These are phyloP conservation scores for Quercus lobata DNA, from an alignment of 331 rosid species.

Conservation along the genomic window DNA sequence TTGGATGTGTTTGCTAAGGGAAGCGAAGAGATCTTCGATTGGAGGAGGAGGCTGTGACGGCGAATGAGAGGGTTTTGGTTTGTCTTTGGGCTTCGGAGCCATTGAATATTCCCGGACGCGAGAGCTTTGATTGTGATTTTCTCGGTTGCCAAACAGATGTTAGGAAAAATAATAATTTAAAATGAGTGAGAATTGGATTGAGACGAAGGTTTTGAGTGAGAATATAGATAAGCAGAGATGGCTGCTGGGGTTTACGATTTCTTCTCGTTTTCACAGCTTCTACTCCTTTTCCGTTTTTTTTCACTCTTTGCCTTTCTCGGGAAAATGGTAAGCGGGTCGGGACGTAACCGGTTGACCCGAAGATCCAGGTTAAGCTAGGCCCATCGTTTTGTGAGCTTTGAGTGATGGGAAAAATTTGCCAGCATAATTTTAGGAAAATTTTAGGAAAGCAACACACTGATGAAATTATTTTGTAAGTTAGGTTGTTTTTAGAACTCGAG, in stretches of 20 bases:
- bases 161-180: neutral
- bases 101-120: conserved; percentile 16
- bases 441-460: no score
- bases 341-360: no score
- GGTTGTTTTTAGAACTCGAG: no score
- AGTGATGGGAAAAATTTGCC: no score
- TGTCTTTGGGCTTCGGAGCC: conserved; percentile 85
- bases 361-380: no score
- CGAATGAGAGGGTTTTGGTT: conserved; percentile 41
- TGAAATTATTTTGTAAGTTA: no score
- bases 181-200: neutral
- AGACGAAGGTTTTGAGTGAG: neutral
- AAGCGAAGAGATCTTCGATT: conserved; percentile 83
- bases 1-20: conserved; percentile 69
- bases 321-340: no score
- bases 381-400: no score
- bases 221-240: neutral
- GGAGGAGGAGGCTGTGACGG: conserved; percentile 62
- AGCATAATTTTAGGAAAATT: no score
- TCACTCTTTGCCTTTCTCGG: neutral
- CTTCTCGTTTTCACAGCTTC: no score
- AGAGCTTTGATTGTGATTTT: conserved; percentile 6
- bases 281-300: neutral
- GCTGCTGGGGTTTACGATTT: neutral
- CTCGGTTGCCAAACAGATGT: conserved; percentile 26